phyloP scores from a whole-genome alignment of 2,329 filamentous ascomycete species.

The Fusarium miscanthi region DNA sequence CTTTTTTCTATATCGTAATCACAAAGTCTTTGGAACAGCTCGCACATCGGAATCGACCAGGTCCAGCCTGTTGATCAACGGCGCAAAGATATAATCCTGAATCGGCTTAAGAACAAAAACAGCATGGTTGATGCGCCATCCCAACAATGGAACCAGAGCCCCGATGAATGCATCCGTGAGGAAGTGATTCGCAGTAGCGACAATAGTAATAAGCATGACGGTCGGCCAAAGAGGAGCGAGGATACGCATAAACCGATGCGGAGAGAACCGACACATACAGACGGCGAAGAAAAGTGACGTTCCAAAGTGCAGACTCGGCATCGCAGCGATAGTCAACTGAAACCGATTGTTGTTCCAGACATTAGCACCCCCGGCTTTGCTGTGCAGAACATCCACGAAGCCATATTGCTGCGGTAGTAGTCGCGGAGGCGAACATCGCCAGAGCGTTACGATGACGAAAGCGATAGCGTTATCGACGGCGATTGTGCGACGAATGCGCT shows the following conservation, averaged over 20 bases:
- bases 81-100: conserved; percentile 46
- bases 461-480: conserved; percentile 61
- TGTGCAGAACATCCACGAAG: conserved; percentile 59
- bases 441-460: conserved; percentile 59
- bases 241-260: conserved; percentile 50
- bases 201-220: conserved; percentile 55
- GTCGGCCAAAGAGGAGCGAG: conserved; percentile 57
- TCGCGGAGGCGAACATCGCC: conserved; percentile 61
- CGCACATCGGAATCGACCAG: conserved; percentile 32
- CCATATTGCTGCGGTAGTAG: conserved; percentile 59
- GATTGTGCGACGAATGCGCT: conserved; percentile 57
- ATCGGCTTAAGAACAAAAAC: conserved; percentile 44
- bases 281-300: conserved; percentile 52
- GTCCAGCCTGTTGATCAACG: conserved; percentile 39
- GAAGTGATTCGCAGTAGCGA: conserved; percentile 56
- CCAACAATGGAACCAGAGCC: conserved; percentile 48
- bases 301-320: conserved; percentile 62
- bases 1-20: neutral
- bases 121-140: conserved; percentile 48
- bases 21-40: conserved; percentile 33
- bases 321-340: conserved; percentile 60
- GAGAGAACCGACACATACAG: conserved; percentile 52
- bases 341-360: conserved; percentile 59
- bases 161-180: conserved; percentile 52
- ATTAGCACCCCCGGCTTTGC: conserved; percentile 41